Evolutionary conservation across 306 rosid genomes (phyloP).

Genomic region (Coriaria nepalensis): DNA sequence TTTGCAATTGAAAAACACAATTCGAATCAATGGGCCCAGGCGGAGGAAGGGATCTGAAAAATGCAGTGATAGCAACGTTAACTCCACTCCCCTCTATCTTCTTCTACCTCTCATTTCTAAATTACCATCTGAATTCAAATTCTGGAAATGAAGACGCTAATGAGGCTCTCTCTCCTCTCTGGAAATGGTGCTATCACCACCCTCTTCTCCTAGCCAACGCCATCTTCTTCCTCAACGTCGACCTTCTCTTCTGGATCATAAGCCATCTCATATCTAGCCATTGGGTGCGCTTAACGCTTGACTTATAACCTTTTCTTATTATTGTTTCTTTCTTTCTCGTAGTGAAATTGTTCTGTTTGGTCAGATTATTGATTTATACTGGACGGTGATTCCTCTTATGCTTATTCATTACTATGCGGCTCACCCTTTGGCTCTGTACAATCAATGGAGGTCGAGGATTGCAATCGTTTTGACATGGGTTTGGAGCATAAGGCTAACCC

Average conservation of each 20-base stretch:
- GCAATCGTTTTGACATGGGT: slow-evolving; percentile 53
- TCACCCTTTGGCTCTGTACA: slow-evolving; percentile 54
- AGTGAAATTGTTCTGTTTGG: too few species aligned
- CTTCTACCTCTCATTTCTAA: slow-evolving; percentile 40
- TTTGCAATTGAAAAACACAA: too few species aligned
- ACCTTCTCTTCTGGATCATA: slow-evolving; percentile 67
- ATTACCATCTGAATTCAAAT: slow-evolving; percentile 11
- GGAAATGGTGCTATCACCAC: slow-evolving; percentile 62
- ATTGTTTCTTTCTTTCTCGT: too few species aligned
- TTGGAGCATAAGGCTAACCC: slow-evolving; percentile 70
- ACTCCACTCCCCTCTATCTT: slow-evolving; percentile 58
- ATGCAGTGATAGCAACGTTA: slow-evolving; percentile 34
- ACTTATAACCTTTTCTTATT: neutral
- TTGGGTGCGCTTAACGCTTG: slow-evolving; percentile 35
- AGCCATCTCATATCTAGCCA: slow-evolving; percentile 50
- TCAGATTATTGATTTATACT: slow-evolving; percentile 28
- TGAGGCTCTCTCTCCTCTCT: slow-evolving; percentile 19
- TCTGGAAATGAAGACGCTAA: neutral
- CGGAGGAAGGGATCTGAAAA: slow-evolving; percentile 29
- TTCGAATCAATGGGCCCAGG: too few species aligned
- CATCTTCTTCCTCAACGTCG: slow-evolving; percentile 70
- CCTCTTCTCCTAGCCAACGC: slow-evolving; percentile 48
- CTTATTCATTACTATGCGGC: slow-evolving; percentile 48
- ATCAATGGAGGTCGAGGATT: slow-evolving; percentile 56
- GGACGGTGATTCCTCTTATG: slow-evolving; percentile 80